Conservation (phyloP, 2,329 filamentous ascomycete species). For the Pseudocercospora eumusae region DNA sequence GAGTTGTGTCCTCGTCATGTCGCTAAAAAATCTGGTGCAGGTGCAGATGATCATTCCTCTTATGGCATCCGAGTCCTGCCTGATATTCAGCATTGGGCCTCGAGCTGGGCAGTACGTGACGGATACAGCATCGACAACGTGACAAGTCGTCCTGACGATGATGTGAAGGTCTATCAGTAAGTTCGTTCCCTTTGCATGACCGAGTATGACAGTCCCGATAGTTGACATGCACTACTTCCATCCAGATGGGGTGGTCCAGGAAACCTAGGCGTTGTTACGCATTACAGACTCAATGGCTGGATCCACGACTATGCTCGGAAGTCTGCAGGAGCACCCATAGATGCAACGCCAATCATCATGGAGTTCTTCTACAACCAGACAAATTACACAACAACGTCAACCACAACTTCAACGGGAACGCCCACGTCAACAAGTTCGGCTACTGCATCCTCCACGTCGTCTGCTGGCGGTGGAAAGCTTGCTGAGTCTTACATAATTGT, state of each 20-base stretch:
- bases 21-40: too few species aligned
- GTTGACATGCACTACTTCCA: background rate
- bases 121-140: slow-evolving; percentile 36
- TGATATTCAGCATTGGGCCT: slow-evolving; percentile 35
- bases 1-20: too few species aligned
- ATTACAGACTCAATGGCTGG: slow-evolving; percentile 42
- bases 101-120: slow-evolving; percentile 42
- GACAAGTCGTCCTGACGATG: slow-evolving; percentile 29
- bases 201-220: background rate
- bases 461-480: background rate
- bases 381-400: slow-evolving; percentile 15
- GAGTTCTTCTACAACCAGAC: slow-evolving; percentile 36
- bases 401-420: background rate
- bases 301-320: slow-evolving; percentile 38
- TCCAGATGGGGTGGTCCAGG: slow-evolving; percentile 29
- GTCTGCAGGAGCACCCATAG: slow-evolving; percentile 27
- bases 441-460: background rate
- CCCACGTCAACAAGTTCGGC: background rate
- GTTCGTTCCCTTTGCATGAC: background rate
- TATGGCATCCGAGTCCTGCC: slow-evolving; percentile 23
- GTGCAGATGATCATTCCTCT: slow-evolving; percentile 26
- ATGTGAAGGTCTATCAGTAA: slow-evolving; percentile 16
- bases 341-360: slow-evolving; percentile 35
- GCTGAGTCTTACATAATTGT: background rate
- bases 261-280: slow-evolving; percentile 40